Evolutionary conservation across 805 yeast genomes (phyloP), one percentile per base, ranked within the genome.

Genomic region (Lipomyces starkeyi): DNA sequence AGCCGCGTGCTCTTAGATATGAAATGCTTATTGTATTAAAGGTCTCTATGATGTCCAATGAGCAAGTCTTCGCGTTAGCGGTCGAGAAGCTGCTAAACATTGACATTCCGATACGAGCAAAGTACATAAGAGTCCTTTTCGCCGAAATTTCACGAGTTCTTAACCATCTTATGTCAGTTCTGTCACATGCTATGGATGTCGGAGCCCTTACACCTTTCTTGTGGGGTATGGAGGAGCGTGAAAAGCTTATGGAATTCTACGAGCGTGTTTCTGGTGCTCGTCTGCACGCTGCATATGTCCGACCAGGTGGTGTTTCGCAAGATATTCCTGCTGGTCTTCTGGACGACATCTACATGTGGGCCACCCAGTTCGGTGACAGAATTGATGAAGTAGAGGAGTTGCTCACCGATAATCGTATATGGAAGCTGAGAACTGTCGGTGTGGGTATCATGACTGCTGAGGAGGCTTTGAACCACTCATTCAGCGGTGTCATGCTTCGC

Each of bases 151-250:
- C 97, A 64, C 86, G 97, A 78, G 80, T 90, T 65, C 83, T 90
- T 76, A 91, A 91, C 81, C 97, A 91, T 78, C 84, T 90, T 79
- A 91, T 91, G 97, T 89, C 94, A 32, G 88, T 91, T 59, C 82
- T 90, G 70, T 87, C 97, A 61, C 97, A 91, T 80, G 93, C 94
- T 73, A 91, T 91, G 97, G 97, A 91, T 83, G 96, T 91, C 66
- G 97, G 97, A 82, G 97, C 97, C 27, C 84, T 91, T 79, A 91
- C 97, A 37, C 97, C 97, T 59, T 91, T 91, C 84, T 83, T 91
- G 80, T 91, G 97, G 97, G 97, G 97, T 69, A 90, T 91, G 79
- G 97, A 91, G 82, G 97, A 91, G 81, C 87, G 97, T 80, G 97
- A 91, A 80, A 91, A 91, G 82, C 84, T 91, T 76, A 91, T 91